Evolutionary conservation across 169 alveolate species (phyloP).

Genomic region (Eimeria necatrix): DNA sequence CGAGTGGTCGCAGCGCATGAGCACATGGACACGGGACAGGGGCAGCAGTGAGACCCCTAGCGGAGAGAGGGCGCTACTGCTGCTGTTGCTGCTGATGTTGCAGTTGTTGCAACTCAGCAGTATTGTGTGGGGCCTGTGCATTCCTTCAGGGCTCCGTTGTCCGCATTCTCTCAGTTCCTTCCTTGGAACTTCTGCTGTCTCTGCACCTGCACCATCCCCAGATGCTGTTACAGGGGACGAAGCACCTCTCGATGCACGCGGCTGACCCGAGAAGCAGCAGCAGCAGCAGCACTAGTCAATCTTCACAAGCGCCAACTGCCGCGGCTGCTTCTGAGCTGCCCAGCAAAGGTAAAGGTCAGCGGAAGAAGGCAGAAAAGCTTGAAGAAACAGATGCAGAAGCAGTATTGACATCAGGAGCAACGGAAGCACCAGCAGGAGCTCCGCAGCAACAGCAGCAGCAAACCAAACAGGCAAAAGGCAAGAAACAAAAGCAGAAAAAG

Average conservation of each 20-base stretch:
- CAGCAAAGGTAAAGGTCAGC: not conserved
- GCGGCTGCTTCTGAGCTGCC: not conserved
- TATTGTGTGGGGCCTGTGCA: not conserved
- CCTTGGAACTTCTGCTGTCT: not conserved
- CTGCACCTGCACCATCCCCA: conserved; percentile 13
- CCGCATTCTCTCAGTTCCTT: conserved; percentile 28
- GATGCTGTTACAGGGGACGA: conserved; percentile 28
- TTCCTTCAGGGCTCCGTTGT: conserved; percentile 21
- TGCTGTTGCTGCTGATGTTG: not conserved
- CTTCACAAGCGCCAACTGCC: not conserved
- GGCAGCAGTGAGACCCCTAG: not conserved
- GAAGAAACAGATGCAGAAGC: not conserved
- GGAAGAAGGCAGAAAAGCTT: not conserved
- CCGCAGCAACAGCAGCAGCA: conserved; percentile 1
- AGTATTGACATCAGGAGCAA: not conserved
- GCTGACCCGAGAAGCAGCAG: not conserved
- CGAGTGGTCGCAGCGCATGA: no score
- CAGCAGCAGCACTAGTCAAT: not conserved
- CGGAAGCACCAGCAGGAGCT: conserved; percentile 1
- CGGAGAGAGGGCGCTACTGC: not conserved
- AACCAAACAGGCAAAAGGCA: not conserved
- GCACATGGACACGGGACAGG: no score
- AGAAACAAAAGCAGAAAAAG: conserved; percentile 5
- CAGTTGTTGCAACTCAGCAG: not conserved
- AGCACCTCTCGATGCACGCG: not conserved